Evolutionary conservation across 2,329 filamentous ascomycete species (phyloP).

Genomic region (Aspergillus puulaauensis): DNA sequence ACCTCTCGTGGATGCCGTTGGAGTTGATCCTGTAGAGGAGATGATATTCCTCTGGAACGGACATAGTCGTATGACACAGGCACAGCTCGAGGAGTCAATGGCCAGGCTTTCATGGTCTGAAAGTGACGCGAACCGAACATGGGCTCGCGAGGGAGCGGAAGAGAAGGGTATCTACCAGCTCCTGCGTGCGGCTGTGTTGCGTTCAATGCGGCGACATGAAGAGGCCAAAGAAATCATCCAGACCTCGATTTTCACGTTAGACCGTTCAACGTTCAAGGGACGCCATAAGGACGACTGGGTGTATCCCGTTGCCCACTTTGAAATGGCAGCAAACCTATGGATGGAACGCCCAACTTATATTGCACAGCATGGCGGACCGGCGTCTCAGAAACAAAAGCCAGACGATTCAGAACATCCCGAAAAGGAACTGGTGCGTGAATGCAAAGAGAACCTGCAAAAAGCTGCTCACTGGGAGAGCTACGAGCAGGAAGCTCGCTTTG

Average conservation of each 20-base stretch:
- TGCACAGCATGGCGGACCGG: slow-evolving; percentile 29
- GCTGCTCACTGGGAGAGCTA: slow-evolving; percentile 61
- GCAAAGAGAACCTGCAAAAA: slow-evolving; percentile 56
- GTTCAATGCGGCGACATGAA: slow-evolving; percentile 61
- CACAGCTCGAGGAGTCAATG: slow-evolving; percentile 65
- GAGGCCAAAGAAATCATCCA: slow-evolving; percentile 67
- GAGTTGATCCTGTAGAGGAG: slow-evolving; percentile 77
- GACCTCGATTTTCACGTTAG: slow-evolving; percentile 61
- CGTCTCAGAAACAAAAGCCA: neutral
- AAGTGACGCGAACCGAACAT: slow-evolving; percentile 57
- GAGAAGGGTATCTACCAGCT: slow-evolving; percentile 67
- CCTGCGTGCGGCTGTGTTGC: slow-evolving; percentile 64
- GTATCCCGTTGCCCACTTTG: slow-evolving; percentile 78
- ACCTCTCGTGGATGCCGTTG: slow-evolving; percentile 75
- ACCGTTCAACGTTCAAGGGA: slow-evolving; percentile 54
- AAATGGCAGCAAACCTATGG: slow-evolving; percentile 82
- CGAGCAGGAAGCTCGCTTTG: slow-evolving; percentile 60
- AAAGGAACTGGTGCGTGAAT: slow-evolving; percentile 48
- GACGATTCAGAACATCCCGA: slow-evolving; percentile 24
- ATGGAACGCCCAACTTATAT: slow-evolving; percentile 54
- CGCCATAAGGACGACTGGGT: slow-evolving; percentile 55
- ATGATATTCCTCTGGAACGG: slow-evolving; percentile 96
- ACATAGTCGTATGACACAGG: slow-evolving; percentile 71
- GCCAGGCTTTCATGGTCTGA: slow-evolving; percentile 65
- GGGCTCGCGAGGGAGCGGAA: slow-evolving; percentile 55